phyloP scores from a whole-genome alignment of 306 rosid genomes.

The Inga laurina region DNA sequence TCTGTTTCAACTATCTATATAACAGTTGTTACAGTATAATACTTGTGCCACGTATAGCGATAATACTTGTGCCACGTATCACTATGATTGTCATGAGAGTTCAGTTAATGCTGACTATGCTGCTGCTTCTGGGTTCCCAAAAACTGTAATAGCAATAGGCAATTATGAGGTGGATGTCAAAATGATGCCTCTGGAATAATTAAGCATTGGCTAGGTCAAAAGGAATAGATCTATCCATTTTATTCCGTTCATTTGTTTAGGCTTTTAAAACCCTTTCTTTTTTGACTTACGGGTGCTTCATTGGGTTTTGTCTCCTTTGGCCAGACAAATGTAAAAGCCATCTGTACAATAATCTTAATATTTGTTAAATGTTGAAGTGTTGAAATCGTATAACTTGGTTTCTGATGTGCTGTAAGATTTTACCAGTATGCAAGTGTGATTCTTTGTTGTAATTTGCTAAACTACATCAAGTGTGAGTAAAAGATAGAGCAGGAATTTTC shows the following conservation, averaged over 20 bases:
- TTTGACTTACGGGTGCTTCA: neutral
- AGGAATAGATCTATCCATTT: neutral
- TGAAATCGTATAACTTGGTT: neutral
- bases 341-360: neutral
- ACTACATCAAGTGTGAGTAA: neutral
- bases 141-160: neutral
- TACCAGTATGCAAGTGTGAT: neutral
- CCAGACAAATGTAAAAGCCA: neutral
- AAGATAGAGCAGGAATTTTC: neutral
- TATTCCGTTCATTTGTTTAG: neutral
- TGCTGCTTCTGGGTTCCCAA: neutral
- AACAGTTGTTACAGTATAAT: no score
- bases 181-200: neutral
- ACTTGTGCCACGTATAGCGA: no score
- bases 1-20: no score
- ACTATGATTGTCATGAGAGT: neutral
- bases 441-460: neutral
- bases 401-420: neutral
- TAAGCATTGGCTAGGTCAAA: neutral
- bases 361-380: neutral
- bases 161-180: neutral
- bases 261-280: neutral
- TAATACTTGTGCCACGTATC: no score
- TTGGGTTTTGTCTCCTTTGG: neutral
- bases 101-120: neutral